phyloP scores from a whole-genome alignment of 495 filamentous ascomycete genomes.

The Trichoderma virens region DNA sequence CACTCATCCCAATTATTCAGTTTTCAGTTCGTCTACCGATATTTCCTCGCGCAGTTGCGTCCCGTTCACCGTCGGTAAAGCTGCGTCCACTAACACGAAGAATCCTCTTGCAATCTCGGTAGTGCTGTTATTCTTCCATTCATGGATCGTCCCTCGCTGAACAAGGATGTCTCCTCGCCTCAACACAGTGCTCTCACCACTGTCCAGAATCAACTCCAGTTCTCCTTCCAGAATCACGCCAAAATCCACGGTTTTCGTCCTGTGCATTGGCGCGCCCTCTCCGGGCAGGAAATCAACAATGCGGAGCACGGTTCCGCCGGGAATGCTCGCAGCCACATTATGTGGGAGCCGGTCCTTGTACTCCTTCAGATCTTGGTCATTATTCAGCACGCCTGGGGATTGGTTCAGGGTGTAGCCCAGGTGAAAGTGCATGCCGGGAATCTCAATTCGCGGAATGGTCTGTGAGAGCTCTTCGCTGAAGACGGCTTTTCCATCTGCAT shows the following conservation, averaged over 20 bases:
- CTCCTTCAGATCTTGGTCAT: neutral
- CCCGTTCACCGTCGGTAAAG: slow-evolving; percentile 32
- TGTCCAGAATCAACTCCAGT: slow-evolving; percentile 46
- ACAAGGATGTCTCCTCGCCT: slow-evolving; percentile 45
- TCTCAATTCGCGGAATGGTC: neutral
- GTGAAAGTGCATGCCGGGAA: neutral
- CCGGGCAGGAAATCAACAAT: slow-evolving; percentile 45
- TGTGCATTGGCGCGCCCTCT: slow-evolving; percentile 43
- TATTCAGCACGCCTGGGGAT: neutral
- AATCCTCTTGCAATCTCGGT: slow-evolving; percentile 43
- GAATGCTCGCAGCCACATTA: neutral
- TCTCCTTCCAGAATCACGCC: slow-evolving; percentile 58
- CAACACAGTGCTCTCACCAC: slow-evolving; percentile 43
- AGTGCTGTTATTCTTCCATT: slow-evolving; percentile 46
- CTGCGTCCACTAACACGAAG: slow-evolving; percentile 42
- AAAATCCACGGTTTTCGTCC: slow-evolving; percentile 59
- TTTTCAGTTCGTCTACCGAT: too few species aligned
- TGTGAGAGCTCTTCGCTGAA: neutral
- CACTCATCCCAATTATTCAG: too few species aligned
- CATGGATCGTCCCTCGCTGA: slow-evolving; percentile 53
- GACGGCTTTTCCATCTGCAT: neutral
- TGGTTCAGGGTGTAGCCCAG: neutral
- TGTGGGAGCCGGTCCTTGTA: neutral
- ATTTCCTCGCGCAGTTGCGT: slow-evolving; percentile 34
- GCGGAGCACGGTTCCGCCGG: slow-evolving; percentile 37